phyloP scores from a whole-genome alignment of 148 eudicot species.

The Spergularia marina region DNA sequence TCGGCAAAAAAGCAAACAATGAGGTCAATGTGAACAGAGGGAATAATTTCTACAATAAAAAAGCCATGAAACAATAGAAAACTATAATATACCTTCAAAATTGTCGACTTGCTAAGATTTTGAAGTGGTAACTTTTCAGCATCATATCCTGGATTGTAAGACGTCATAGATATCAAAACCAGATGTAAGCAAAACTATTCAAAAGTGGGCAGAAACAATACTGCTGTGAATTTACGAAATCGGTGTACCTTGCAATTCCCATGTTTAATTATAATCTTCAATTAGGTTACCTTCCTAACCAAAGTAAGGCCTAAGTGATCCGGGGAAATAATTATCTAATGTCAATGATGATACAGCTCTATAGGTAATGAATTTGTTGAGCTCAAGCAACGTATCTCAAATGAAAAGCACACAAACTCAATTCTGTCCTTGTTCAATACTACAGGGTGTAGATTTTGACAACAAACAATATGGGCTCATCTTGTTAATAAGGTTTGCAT shows the following conservation, averaged over 20 bases:
- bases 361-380: not conserved
- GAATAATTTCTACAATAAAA: too few relatives aligned
- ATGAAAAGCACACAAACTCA: conserved; percentile 1
- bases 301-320: not conserved
- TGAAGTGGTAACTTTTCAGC: conserved; percentile 20
- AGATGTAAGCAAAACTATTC: too few relatives aligned
- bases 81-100: not conserved
- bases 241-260: not conserved
- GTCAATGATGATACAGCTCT: not conserved
- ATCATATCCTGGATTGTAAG: conserved; percentile 17
- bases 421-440: not conserved
- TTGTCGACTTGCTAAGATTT: conserved; percentile 11
- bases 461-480: not conserved
- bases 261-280: not conserved
- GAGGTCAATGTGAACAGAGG: not conserved
- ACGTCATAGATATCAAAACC: not conserved
- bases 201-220: not conserved
- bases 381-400: not conserved
- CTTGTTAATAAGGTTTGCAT: not conserved
- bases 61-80: not conserved
- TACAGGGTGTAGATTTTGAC: not conserved
- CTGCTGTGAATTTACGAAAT: not conserved
- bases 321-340: not conserved
- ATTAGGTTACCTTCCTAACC: not conserved
- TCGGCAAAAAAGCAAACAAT: not conserved